Base-by-base conservation (phyloP, 768 basidiomycete genomes). In the Postia placenta region DNA sequence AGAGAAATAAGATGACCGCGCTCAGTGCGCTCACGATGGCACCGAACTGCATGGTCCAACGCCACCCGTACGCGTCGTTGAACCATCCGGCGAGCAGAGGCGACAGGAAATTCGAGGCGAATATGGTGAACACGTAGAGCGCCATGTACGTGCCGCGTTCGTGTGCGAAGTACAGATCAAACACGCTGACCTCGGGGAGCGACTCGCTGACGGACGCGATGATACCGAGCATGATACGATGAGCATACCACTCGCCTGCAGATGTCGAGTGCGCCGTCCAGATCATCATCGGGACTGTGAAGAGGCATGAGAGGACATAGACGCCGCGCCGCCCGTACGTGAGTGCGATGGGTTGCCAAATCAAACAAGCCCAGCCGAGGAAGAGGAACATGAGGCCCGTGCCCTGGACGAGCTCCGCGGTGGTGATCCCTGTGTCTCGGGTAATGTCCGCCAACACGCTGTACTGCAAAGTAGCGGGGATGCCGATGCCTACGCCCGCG, bases 391-490 rank as follows among this genome's bases (percentile, higher is more conserved):
- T 33, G 30, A 33, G 30, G 7, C 30, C 30, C 11, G 38, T 39
- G 38, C 38, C 38, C 20, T 14, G 14, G 38, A 15, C 20, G 14
- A 39, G 38, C 38, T 14, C 7, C 20, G 38, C 12, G 20, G 20
- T 14, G 14, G 38, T 14, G 38, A 39, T 39, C 9, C 38, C 38
- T 17, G 38, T 39, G 38, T 39, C 38, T 14, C 19, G 7, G 11
- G 38, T 15, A 17, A 39, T 39, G 7, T 14, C 14, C 38, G 12
- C 14, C 14, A 39, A 17, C 6, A 39, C 24, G 55, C 55, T 40
- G 55, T 54, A 58, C 54, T 60, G 20, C 38, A 33, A 22, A 24
- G 28, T 14, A 3, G 39, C 28, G 44, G 6, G 17, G 26, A 17
- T 42, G 17, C 14, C 11, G 23, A 33, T 35, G 12, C 5, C 22